phyloP scores from a whole-genome alignment of 2,329 filamentous ascomycete species.

The Claviceps pusilla region DNA sequence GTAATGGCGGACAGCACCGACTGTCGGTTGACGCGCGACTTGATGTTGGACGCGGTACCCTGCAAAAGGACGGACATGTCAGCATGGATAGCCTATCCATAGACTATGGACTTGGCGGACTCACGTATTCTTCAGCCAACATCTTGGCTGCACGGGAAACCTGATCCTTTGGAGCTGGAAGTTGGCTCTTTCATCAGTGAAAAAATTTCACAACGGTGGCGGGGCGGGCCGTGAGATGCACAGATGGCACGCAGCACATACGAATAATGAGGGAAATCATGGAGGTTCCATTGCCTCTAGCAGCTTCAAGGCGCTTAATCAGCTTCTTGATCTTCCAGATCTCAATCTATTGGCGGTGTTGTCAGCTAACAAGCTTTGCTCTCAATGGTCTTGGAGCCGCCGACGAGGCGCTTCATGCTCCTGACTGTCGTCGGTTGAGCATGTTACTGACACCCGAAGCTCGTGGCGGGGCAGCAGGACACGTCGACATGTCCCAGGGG shows the following conservation, averaged over 20 bases:
- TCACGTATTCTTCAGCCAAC: slow-evolving; percentile 99
- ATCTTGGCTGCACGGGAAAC: slow-evolving; percentile 93
- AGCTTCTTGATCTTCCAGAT: slow-evolving; percentile 99
- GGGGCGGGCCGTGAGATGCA: background rate
- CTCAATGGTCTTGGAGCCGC: background rate
- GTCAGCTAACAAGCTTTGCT: slow-evolving; percentile 2
- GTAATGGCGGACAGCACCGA: slow-evolving; percentile 97
- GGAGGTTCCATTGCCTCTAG: slow-evolving; percentile 93
- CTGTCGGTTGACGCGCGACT: slow-evolving; percentile 96
- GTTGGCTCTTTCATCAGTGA: slow-evolving; percentile 2
- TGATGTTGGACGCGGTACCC: slow-evolving; percentile 99
- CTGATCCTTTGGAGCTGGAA: slow-evolving; percentile 85
- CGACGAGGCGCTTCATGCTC: background rate
- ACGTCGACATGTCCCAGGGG: slow-evolving; percentile 1
- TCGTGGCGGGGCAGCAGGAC: slow-evolving; percentile 15
- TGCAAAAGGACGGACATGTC: slow-evolving; percentile 21
- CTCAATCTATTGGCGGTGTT: slow-evolving; percentile 38
- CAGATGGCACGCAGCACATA: slow-evolving; percentile 31
- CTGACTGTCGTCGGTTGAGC: background rate
- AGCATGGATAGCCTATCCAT: slow-evolving; percentile 30
- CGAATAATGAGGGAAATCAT: slow-evolving; percentile 99
- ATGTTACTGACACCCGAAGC: background rate
- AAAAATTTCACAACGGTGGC: background rate
- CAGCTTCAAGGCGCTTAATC: slow-evolving; percentile 94
- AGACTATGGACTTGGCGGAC: slow-evolving; percentile 15